Base-by-base conservation (phyloP, 805 yeast species). In the Nakazawaea wickerhamii region DNA sequence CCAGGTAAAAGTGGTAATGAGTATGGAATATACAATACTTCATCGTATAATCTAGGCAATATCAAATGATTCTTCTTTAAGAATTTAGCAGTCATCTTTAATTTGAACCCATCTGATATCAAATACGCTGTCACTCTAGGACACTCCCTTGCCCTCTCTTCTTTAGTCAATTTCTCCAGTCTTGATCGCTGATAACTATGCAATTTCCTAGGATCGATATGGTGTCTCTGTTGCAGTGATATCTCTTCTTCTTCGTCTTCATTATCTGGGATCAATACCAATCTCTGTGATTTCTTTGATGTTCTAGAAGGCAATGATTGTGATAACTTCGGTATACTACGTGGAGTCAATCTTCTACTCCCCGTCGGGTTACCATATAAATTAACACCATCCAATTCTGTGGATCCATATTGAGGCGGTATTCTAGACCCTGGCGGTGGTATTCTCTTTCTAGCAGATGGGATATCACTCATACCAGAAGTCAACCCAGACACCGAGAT, bases 121-220 rank as follows among this genome's bases (percentile, higher is more conserved):
- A 88, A 76, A 61, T 91, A 91, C 1, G 98, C 97, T 0, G 98
- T 90, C 43, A 90, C 89, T 48, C 99, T 64, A 31, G 95, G 79
- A 50, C 83, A 73, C 47, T 79, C 84, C 22, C 72, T 77, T 6
- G 79, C 77, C 35, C 86, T 57, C 23, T 67, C 65, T 30, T 79
- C 85, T 50, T 73, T 79, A 28, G 75, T 70, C 76, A 74, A 69
- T 42, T 71, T 60, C 54, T 76, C 86, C 4, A 81, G 84, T 36
- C 61, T 52, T 4, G 69, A 59, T 36, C 68, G 48, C 9, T 48
- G 48, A 38, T 49, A 47, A 41, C 38, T 19, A 38, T 49, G 31
- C 40, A 46, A 17, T 48, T 51, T 18, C 38, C 41, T 9, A 36
- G 47, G 32, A 40, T 35, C 33, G 40, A 41, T 45, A 43, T 48